Percentiles rank a stretch among this genome's conserved stretches.
Evolutionary conservation across 129 eudicot genomes (phyloP).

Genomic region (Tagetes patula): DNA sequence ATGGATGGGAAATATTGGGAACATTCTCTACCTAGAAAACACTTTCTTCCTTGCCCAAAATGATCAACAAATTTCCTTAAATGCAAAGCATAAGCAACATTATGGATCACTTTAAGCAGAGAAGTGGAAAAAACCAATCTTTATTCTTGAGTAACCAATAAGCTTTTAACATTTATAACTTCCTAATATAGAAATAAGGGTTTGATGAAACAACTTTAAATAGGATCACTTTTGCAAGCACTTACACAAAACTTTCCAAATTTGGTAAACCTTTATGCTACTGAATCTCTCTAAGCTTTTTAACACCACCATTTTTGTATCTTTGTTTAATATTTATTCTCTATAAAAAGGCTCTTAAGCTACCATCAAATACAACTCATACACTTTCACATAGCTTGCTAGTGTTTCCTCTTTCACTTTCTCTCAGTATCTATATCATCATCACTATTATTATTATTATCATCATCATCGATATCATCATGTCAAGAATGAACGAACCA

Average conservation of each 20-base stretch:
- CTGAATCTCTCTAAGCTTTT: conserved; percentile 27
- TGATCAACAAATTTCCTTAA: conserved; percentile 7
- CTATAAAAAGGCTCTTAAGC: conserved; percentile 29
- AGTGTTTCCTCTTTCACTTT: background rate
- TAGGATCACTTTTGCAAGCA: conserved; percentile 35
- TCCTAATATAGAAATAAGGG: conserved; percentile 23
- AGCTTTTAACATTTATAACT: conserved; percentile 32
- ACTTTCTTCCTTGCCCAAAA: conserved; percentile 10
- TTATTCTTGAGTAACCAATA: conserved; percentile 42
- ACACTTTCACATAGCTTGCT: conserved; percentile 28
- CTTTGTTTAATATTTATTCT: conserved; percentile 8
- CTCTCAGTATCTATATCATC: background rate
- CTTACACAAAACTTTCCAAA: conserved; percentile 24
- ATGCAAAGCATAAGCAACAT: conserved; percentile 28
- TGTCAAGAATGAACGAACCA: conserved; percentile 42
- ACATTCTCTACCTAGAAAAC: conserved; percentile 31
- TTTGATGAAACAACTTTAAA: conserved; percentile 25
- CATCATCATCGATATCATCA: conserved; percentile 17
- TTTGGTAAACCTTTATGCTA: conserved; percentile 33
- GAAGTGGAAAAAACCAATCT: conserved; percentile 27
- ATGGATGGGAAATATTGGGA: conserved; percentile 35
- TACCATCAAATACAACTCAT: conserved; percentile 29
- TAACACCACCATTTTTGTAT: conserved; percentile 18
- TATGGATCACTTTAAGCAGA: conserved; percentile 24
- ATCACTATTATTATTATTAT: conserved; percentile 21